Base-by-base conservation (phyloP, 176 grass and related monocot genomes). In the Lolium rigidum region DNA sequence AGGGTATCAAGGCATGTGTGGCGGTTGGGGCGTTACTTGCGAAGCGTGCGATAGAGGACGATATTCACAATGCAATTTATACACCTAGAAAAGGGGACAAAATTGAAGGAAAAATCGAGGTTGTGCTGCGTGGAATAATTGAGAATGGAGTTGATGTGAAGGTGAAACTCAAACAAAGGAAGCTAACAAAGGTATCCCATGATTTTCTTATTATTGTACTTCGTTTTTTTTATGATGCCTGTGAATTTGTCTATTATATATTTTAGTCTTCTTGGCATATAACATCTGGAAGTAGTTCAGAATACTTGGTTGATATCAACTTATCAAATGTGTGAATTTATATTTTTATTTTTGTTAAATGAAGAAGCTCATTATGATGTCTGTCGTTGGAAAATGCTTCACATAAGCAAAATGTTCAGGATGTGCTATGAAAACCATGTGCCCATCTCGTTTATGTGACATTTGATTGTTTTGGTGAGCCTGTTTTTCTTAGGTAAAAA, bases 51-150 rank as follows among this genome's bases (percentile, higher is more conserved):
- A 73, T 88, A 58, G 93, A 95, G 75, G 93, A 92, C 83, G 93
- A 95, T 79, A 95, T 92, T 77, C 79, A 95, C 75, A 90, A 95
- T 73, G 90, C 86, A 24, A 50, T 95, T 50, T 95, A 95, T 49
- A 95, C 93, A 21, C 93, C 93, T 22, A 92, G 93, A 77, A 95
- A 92, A 87, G 83, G 90, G n/a, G 90, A 95, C 65, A 90, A 43
- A 49, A 90, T 95, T 14, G 85, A 95, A 86, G 93, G 93, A n/a
- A 95, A 95, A 44, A 88, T 95, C 55, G 68, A 95, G 75, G 79
- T 88, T 68, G 88, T 95, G 43, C 74, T 95, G 56, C 56, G 56
- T 65, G 83, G 82, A 50, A 92, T 95, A 59, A 88, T 78, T 62
- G 85, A 92, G 13, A 84, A 92, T 84, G 93, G 93, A 85, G 88